phyloP scores from a whole-genome alignment of 495 filamentous ascomycete species.

The Hypomontagnella submonticulosa region DNA sequence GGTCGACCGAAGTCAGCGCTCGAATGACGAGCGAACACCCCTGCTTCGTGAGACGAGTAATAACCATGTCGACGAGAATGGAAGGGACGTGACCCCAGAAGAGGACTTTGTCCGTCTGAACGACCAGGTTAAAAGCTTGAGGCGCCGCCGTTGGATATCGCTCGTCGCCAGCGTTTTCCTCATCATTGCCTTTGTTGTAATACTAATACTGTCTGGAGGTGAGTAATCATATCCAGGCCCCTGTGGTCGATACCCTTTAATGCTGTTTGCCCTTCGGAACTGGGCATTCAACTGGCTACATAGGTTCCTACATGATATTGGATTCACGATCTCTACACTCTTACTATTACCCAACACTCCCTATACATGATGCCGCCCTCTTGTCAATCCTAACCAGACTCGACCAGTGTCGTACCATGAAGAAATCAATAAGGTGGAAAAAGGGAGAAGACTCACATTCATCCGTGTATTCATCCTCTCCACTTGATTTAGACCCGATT shows the following conservation, averaged over 20 bases:
- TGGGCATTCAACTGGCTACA: not conserved
- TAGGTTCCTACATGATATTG: too few species aligned
- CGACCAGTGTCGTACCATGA: constrained; percentile 4
- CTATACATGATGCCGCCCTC: too few species aligned
- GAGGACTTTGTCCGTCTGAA: constrained; percentile 21
- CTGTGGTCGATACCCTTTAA: not conserved
- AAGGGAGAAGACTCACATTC: constrained; percentile 26
- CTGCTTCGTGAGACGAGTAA: constrained; percentile 26
- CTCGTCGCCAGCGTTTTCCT: constrained; percentile 44
- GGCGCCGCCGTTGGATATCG: constrained; percentile 48
- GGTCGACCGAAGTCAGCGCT: constrained; percentile 18
- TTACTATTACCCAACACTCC: too few species aligned
- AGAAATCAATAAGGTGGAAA: constrained; percentile 13
- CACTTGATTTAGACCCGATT: constrained; percentile 7
- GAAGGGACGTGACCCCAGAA: constrained; percentile 13
- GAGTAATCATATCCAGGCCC: constrained; percentile 13
- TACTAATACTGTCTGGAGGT: constrained; percentile 47
- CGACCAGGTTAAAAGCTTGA: constrained; percentile 37
- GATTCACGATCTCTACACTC: too few species aligned
- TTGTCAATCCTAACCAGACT: constrained; percentile 4
- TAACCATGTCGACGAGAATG: constrained; percentile 18
- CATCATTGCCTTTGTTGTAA: constrained; percentile 44
- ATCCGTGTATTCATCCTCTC: constrained; percentile 37
- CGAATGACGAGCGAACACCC: constrained; percentile 33
- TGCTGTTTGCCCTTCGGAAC: not conserved